Evolutionary conservation across 169 alveolate species (phyloP), one percentile per base, ranked within the genome.

Genomic region (Plasmodium ovale): DNA sequence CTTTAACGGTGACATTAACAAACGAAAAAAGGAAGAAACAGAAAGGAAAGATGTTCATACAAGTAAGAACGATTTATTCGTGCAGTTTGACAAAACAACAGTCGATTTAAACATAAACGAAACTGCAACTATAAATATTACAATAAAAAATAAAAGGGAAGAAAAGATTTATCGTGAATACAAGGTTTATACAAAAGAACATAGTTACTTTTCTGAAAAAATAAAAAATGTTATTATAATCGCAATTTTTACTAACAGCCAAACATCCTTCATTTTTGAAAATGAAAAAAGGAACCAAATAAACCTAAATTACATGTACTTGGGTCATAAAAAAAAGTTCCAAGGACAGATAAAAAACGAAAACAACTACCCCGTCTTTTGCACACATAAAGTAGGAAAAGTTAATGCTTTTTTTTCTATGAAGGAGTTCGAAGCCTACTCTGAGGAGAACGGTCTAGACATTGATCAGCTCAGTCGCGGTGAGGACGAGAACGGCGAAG

Each of bases 331-430:
- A 25, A 62, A 31, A 79, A 79, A 47, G 39, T 27, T 64, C 23
- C 65, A 44, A 27, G 89, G 82, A 25, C 59, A 64, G 49, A 62
- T 79, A 49, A 79, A 79, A 27, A 79, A 79, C n/a, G 89, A 79
- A 64, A 79, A 79, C 23, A 64, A 79, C 27, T 79, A 79, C 47
- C 58, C 59, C 14, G 35, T 79, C 16, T 31, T 49, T 23, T 79
- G 59, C 47, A 64, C 29, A 27, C 58, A 35, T 54, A 19, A 35
- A 16, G 23, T 49, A 12, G 27, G 37, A 19, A 37, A 65, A 37
- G 64, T 64, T 12, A 47, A 79, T 31, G n/a, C 53, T 16, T 79
- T 79, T 35, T 62, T 64, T 56, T 25, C 77, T 7, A 5, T 31
- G 47, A 23, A 79, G 14, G 51, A 23, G 3, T 54, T 79, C 33